Percentiles rank a stretch among this genome's conserved stretches.
Conservation (phyloP, 1,284 basidiomycete genomes). For the Heterobasidion annosum region DNA sequence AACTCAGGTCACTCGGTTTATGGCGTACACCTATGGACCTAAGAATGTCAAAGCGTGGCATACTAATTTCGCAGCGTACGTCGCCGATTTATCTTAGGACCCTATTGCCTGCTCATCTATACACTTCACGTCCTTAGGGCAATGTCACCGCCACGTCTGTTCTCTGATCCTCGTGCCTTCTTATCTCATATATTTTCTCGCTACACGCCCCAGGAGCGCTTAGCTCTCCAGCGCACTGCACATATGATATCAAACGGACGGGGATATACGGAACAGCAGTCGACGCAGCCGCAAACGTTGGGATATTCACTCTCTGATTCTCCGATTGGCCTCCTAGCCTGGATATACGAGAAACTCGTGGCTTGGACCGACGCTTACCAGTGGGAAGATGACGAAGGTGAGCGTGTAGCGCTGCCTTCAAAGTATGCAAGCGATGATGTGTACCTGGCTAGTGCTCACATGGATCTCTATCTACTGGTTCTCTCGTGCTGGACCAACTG, state of each 20-base stretch:
- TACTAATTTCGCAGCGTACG: slow-evolving; percentile 23
- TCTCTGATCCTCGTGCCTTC: slow-evolving; percentile 17
- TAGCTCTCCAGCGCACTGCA: slow-evolving; percentile 12
- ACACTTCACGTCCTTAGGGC: background rate
- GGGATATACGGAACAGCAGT: slow-evolving; percentile 21
- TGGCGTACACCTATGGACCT: slow-evolving; percentile 20
- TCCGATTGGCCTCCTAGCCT: slow-evolving; percentile 47
- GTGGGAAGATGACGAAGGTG: slow-evolving; percentile 44
- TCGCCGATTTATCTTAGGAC: background rate
- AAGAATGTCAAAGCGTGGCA: slow-evolving; percentile 27
- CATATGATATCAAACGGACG: slow-evolving; percentile 15
- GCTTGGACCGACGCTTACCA: slow-evolving; percentile 40
- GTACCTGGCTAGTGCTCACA: slow-evolving; percentile 20
- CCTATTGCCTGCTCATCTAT: background rate
- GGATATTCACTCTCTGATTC: slow-evolving; percentile 44
- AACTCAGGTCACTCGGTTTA: slow-evolving; percentile 21
- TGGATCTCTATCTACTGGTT: slow-evolving; percentile 32
- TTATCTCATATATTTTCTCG: slow-evolving; percentile 17
- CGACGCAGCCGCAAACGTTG: slow-evolving; percentile 29
- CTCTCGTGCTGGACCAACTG: slow-evolving; percentile 26
- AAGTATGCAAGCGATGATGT: background rate
- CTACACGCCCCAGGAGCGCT: slow-evolving; percentile 14
- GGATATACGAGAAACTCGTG: slow-evolving; percentile 54
- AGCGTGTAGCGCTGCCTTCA: background rate
- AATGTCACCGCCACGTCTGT: slow-evolving; percentile 12